phyloP scores from a whole-genome alignment of 2,329 filamentous ascomycete genomes.

The Cordyceps javanica region DNA sequence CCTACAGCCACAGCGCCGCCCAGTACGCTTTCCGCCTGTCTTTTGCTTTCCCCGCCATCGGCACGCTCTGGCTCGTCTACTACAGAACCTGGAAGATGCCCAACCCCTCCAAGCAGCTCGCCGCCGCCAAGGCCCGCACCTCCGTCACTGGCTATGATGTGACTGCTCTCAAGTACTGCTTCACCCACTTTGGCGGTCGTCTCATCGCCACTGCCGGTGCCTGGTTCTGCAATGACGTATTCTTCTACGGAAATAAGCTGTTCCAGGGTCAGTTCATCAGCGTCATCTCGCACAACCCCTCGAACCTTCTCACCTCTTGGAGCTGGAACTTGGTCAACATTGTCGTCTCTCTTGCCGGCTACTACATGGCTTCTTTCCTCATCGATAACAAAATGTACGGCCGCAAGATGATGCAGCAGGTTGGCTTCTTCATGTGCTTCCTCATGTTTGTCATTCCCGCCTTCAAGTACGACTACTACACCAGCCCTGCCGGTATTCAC shows the following conservation, averaged over 20 bases:
- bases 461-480: conserved; percentile 85
- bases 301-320: conserved; percentile 80
- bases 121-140: conserved; percentile 74
- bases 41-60: conserved; percentile 84
- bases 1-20: conserved; percentile 69
- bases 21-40: conserved; percentile 92
- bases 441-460: conserved; percentile 88
- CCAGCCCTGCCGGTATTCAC: conserved; percentile 61
- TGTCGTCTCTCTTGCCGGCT: conserved; percentile 76
- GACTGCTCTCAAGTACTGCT: conserved; percentile 71
- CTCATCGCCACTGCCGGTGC: conserved; percentile 78
- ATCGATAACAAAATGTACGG: conserved; percentile 97
- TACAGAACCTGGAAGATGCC: conserved; percentile 95
- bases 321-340: conserved; percentile 91
- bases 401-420: conserved; percentile 91
- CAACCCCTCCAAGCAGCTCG: conserved; percentile 75
- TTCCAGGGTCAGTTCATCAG: conserved; percentile 89
- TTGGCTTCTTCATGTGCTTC: conserved; percentile 91
- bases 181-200: conserved; percentile 79
- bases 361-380: conserved; percentile 82
- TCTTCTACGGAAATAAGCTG: conserved; percentile 99
- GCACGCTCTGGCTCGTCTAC: conserved; percentile 92
- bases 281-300: conserved; percentile 63
- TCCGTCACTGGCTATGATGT: conserved; percentile 90
- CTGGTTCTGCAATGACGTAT: conserved; percentile 97